phyloP scores from a whole-genome alignment of 73 alveolate species.

The Tetrahymena thermophila region DNA sequence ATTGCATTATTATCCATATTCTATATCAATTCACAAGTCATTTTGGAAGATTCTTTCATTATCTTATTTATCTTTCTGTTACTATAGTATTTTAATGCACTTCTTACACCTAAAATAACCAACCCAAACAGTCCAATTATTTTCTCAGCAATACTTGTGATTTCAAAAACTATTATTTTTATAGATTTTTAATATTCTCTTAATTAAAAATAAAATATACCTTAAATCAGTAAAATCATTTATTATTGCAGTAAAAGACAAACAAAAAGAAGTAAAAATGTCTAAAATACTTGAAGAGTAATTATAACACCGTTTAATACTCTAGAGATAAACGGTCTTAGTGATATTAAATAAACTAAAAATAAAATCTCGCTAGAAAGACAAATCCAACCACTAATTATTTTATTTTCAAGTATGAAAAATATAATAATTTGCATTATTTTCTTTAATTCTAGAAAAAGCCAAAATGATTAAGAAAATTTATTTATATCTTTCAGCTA shows the following conservation, averaged over 20 bases:
- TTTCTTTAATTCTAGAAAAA: background rate
- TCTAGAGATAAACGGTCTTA: background rate
- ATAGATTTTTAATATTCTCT: background rate
- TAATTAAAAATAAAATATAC: background rate
- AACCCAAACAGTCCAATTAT: background rate
- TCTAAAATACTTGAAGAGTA: background rate
- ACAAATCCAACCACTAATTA: background rate
- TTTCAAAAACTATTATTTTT: background rate
- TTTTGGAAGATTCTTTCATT: background rate
- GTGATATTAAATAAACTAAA: background rate
- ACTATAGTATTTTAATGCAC: background rate
- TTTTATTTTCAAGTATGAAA: background rate
- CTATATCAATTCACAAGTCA: background rate
- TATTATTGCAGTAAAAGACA: background rate
- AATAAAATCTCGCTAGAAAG: background rate
- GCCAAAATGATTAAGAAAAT: background rate
- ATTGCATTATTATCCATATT: background rate
- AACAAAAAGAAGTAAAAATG: background rate
- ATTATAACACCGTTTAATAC: background rate
- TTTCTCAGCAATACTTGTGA: background rate
- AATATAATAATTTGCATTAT: background rate
- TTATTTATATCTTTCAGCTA: background rate
- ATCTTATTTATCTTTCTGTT: background rate
- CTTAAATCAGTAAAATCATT: background rate
- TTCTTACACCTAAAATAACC: background rate